Conservation (phyloP, 345 rosid species). For the Rhizophora mangle region DNA sequence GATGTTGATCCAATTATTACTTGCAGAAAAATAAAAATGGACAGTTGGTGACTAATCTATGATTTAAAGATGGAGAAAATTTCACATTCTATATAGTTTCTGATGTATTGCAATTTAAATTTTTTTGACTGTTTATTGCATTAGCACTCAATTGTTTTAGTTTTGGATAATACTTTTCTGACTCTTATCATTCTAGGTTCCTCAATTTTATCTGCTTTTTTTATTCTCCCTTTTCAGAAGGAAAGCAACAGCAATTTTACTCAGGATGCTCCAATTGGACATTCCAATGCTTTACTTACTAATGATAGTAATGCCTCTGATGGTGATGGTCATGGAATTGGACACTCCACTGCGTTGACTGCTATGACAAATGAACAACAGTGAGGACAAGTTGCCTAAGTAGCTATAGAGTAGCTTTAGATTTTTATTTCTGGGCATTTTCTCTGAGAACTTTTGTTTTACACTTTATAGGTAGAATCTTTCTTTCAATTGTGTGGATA, state of each 20-base stretch:
- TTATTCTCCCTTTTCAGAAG: constrained; percentile 17
- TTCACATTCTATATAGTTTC: no score
- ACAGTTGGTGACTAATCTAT: no score
- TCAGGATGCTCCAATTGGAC: constrained; percentile 13
- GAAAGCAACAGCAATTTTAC: constrained; percentile 16
- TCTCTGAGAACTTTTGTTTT: no score
- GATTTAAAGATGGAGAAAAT: no score
- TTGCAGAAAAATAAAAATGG: no score
- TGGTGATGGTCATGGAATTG: not conserved
- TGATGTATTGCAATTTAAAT: not conserved
- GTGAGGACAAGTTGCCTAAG: not conserved
- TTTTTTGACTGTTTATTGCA: not conserved
- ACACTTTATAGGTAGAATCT: no score
- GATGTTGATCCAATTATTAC: no score
- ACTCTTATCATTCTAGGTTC: not conserved
- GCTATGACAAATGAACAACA: not conserved
- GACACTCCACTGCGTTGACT: not conserved
- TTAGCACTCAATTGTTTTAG: not conserved
- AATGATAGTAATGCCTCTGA: constrained; percentile 3
- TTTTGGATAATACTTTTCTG: not conserved
- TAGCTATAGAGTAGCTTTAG: not conserved
- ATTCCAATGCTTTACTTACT: constrained; percentile 8
- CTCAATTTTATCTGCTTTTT: not conserved
- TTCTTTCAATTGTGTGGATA: no score
- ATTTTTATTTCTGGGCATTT: no score